These are phyloP conservation scores for Rhodomyrtus psidioides DNA, from an alignment of 441 rosid genomes.

Conservation along the genomic window DNA sequence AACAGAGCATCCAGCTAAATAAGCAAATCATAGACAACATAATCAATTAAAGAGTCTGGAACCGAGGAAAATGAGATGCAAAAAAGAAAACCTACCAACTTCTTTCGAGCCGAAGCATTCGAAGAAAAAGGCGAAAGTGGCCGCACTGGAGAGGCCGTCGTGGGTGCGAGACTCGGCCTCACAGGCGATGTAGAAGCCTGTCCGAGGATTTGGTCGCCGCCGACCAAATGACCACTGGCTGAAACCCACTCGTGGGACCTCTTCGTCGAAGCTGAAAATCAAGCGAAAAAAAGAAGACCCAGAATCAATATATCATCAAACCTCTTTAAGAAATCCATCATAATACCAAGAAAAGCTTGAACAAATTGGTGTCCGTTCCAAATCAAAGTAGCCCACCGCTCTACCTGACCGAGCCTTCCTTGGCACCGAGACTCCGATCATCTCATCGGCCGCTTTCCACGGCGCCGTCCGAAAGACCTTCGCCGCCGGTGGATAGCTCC, in stretches of 20 bases:
- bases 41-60: neutral
- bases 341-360: neutral
- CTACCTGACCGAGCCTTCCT: constrained; percentile 99
- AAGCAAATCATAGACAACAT: neutral
- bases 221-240: constrained; percentile 35
- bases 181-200: constrained; percentile 86
- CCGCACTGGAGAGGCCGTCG: constrained; percentile 49
- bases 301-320: constrained; percentile 5
- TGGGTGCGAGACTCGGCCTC: constrained; percentile 40
- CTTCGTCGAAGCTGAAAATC: constrained; percentile 63
- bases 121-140: constrained; percentile 88
- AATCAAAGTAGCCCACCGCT: constrained; percentile 45
- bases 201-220: constrained; percentile 58
- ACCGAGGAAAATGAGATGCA: neutral
- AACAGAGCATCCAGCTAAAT: constrained; percentile 2
- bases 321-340: neutral
- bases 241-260: constrained; percentile 91
- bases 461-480: constrained; percentile 38
- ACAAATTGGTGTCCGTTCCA: neutral
- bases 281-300: neutral
- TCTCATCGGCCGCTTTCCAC: constrained; percentile 87
- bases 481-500: constrained; percentile 39
- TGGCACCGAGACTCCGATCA: constrained; percentile 97
- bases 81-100: constrained; percentile 35
- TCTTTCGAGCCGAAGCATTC: constrained; percentile 67